Percentiles rank a stretch among this genome's conserved stretches.
phyloP scores from a whole-genome alignment of 1,139 yeast species.

The Zygosaccharomyces sapae region DNA sequence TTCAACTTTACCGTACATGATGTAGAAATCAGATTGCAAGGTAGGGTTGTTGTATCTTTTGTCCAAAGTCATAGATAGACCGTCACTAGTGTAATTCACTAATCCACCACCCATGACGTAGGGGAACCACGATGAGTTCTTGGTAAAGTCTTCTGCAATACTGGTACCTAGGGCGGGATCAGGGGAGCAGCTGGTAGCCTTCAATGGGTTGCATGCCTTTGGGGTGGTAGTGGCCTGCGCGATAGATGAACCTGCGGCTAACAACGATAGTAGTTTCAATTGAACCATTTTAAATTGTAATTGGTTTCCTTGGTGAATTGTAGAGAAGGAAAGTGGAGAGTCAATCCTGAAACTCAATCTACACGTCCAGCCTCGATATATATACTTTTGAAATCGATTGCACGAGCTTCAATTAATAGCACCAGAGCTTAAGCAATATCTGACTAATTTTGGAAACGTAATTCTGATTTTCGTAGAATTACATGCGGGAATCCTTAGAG shows the following conservation, averaged over 20 bases:
- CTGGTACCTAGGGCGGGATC: constrained; percentile 56
- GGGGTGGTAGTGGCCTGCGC: constrained; percentile 21
- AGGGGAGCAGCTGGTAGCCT: constrained; percentile 40
- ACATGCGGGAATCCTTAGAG: background rate
- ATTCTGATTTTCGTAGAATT: constrained; percentile 5
- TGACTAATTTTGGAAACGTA: constrained; percentile 5
- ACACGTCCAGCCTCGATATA: background rate
- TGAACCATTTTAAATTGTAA: constrained; percentile 9
- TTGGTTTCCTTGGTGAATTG: background rate
- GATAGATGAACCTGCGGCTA: constrained; percentile 6
- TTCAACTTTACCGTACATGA: constrained; percentile 83
- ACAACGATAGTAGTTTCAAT: constrained; percentile 6
- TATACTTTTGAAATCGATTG: constrained; percentile 1
- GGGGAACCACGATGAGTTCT: constrained; percentile 44
- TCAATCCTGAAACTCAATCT: background rate
- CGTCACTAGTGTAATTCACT: constrained; percentile 45
- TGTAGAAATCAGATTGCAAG: constrained; percentile 67
- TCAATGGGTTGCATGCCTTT: constrained; percentile 43
- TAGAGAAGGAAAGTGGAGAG: background rate
- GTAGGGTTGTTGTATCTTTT: constrained; percentile 73
- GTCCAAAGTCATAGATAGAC: constrained; percentile 56
- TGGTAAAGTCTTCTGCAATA: constrained; percentile 46
- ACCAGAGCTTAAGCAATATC: background rate
- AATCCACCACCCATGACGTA: constrained; percentile 39
- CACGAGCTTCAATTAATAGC: background rate